Base-by-base conservation (phyloP, 83 land plant species). In the Larix sibirica region DNA sequence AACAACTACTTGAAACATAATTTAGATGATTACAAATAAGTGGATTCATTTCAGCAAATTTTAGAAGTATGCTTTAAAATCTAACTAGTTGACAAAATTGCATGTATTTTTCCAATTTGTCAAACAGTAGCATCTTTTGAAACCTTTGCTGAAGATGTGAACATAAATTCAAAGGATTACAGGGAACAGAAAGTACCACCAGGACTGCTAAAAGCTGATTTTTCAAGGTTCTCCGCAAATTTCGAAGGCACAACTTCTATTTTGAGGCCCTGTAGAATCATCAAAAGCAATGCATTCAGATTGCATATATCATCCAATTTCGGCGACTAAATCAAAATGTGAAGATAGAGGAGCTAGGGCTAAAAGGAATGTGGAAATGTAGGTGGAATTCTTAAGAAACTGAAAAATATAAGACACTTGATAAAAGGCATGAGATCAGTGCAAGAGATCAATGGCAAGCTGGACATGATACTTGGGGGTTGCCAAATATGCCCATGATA, bases 171-270 rank as follows among this genome's bases (percentile, higher is more conserved):
- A 70, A 17, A 40, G 42, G 21, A 7, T 70, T n/a, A 40, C 38
- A 70, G 38, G 50, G n/a, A 70, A 40, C 50, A 18, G 21, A 17
- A 38, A 18, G 47, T 77, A 83, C 83, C 84, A 16, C 84, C 84
- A n/a, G 84, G 84, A 81, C 42, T 81, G 17, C 81, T 62, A 81
- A 56, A 83, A 23, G 63, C 31, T 21, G 83, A 61, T 76, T 83
- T 83, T 4, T 83, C 84, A 42, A 81, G 74, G 36, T 67, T 67
- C 82, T 81, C 82, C 1, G 69, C 75, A 66, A 80, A 64, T 21
- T 21, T 66, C 13, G 82, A 81, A 16, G 79, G 82, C 20, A 81
- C 59, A 66, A 80, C 44, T 36, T 80, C 47, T 3, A 80, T 80
- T 64, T 64, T 21, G 31, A 80, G 18, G 23, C 75, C 21, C 47